phyloP scores from a whole-genome alignment of 2,329 filamentous ascomycete genomes.

The Paecilomyces variotii region DNA sequence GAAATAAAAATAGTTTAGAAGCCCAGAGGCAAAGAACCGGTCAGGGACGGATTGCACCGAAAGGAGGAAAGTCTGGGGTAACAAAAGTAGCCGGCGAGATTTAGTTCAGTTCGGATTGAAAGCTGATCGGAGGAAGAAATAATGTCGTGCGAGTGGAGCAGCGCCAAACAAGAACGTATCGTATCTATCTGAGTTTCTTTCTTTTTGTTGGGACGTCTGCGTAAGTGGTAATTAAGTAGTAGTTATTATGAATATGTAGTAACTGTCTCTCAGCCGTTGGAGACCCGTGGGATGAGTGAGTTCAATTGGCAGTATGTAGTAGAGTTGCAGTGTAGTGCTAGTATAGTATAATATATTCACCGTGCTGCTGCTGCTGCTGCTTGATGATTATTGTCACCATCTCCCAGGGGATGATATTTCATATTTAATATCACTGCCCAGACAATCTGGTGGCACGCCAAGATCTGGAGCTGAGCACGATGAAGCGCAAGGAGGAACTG shows the following conservation, averaged over 20 bases:
- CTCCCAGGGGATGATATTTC: neutral
- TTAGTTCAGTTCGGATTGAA: neutral
- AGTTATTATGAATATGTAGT: too few relatives aligned
- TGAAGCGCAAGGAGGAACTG: neutral
- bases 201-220: neutral
- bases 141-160: slow-evolving; percentile 1
- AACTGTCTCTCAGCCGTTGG: neutral
- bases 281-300: neutral
- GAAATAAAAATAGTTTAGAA: neutral
- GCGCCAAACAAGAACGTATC: neutral
- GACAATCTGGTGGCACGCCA: neutral
- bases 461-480: neutral
- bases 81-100: neutral
- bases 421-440: neutral
- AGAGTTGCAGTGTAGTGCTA: too few relatives aligned
- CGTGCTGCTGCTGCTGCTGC: too few relatives aligned
- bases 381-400: neutral
- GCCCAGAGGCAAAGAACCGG: neutral
- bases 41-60: neutral
- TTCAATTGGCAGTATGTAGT: neutral
- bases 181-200: neutral
- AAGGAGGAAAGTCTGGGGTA: neutral
- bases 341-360: too few relatives aligned
- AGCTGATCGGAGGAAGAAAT: neutral
- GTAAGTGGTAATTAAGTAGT: too few relatives aligned